Base-by-base conservation (phyloP, 768 basidiomycete genomes). In the Gymnopilus junonius region DNA sequence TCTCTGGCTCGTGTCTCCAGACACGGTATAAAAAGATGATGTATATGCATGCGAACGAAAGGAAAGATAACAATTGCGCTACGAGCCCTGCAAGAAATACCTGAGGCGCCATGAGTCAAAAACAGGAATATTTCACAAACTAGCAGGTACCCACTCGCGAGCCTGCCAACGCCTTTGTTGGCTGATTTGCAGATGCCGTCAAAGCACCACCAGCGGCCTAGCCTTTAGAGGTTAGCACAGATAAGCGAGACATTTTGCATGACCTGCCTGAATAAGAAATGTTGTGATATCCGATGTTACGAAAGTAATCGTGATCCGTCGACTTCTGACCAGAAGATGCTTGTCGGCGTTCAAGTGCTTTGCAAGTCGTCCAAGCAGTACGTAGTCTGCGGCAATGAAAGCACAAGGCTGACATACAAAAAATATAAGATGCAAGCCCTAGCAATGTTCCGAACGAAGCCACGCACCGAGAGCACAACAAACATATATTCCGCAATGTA, bases 381-480 rank as follows among this genome's bases (percentile, higher is more conserved):
- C 75, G 67, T 92, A 92, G 68, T 87, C 82, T 14, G 86, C 82
- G 4, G 87, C 87, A 64, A 90, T 87, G 75, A 92, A 92, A 27
- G 88, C 90, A 70, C 91, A 92, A 4, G 90, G 90, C 86, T 88
- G 55, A 11, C n/a, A 50, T 31, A 50, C 27, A 29, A 65, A 31
- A 12, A 42, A 35, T 27, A n/a, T n/a, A 31, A 53, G 21, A 40
- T 6, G 32, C 37, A 31, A 27, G 42, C 29, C 27, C 15, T 25
- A 35, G 15, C n/a, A 12, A 34, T 11, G 14, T n/a, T 55, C 20
- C 50, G 40, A 61, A 15, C 11, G 27, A 55, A 46, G 21, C 27
- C 11, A 72, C 80, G 58, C 59, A 85, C 87, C 4, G 86, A 85
- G 48, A 89, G 79, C 8, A 86, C 87, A 63, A 88, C 82, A 69